phyloP scores from a whole-genome alignment of 441 rosid species.

The Pelargonium exstipulatum region DNA sequence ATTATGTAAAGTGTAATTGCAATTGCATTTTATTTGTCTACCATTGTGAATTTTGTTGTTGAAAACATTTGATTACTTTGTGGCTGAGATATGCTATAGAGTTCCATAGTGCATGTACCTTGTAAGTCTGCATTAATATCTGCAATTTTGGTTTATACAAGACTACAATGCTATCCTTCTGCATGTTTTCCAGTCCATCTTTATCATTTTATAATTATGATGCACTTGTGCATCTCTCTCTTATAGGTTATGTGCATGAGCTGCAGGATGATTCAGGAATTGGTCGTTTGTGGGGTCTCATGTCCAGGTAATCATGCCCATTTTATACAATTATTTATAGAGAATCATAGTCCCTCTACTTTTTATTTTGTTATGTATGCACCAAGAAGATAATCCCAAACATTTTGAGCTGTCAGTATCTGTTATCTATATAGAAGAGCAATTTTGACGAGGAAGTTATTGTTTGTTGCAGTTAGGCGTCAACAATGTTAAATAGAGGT shows the following conservation, averaged over 20 bases:
- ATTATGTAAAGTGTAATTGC: neutral
- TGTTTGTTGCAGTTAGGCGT: neutral
- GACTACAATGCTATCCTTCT: neutral
- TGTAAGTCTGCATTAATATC: no score
- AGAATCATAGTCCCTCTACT: neutral
- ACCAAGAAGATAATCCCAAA: neutral
- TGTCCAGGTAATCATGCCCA: slow-evolving; percentile 53
- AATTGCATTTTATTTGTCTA: neutral
- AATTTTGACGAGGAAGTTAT: neutral
- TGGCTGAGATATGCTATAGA: neutral
- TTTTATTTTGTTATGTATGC: neutral
- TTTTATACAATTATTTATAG: slow-evolving; percentile 2
- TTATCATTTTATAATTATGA: neutral
- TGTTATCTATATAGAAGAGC: neutral
- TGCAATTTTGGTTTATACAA: no score
- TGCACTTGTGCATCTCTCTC: neutral
- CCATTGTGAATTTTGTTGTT: neutral
- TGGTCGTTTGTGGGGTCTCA: slow-evolving; percentile 75
- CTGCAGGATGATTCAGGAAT: slow-evolving; percentile 78
- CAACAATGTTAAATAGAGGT: neutral
- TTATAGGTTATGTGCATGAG: slow-evolving; percentile 56
- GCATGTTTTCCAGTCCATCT: neutral
- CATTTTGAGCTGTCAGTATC: neutral
- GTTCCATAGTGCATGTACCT: no score
- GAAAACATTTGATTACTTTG: neutral